Evolutionary conservation across 371 early-diverging fungal species (phyloP), one percentile per base, ranked within the genome.

Genomic region (Cokeromyces recurvatus): DNA sequence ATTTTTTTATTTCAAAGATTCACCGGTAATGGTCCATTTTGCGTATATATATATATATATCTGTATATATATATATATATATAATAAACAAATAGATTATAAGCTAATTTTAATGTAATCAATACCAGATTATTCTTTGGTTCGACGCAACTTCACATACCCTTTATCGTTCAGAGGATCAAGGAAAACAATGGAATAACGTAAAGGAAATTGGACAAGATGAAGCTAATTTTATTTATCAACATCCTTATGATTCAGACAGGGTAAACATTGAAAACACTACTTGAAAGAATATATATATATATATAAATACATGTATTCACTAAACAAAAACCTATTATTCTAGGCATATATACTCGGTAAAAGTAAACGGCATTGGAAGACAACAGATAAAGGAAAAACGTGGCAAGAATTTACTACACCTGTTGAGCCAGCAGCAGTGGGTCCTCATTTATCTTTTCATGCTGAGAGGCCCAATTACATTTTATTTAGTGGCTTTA

Each of bases 1-100:
- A 51, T 67, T 85, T 35, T 77, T 76, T 52, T 84, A 85, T 61
- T 85, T 89, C 53, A 76, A 74, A 38, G 81, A 81, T 53, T 82
- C 84, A 12, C 69, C 80, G 42, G 88, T 87, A 76, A n/a, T n/a
- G 59, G 66, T 16, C 2, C n/a, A 34, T 6, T 34, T 34, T n/a
- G 10, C n/a, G n/a, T n/a, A n/a, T n/a, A n/a, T n/a, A n/a, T n/a
- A n/a, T n/a, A n/a, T n/a, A n/a, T n/a, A n/a, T n/a, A n/a, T n/a
- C n/a, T n/a, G n/a, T n/a, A n/a, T n/a, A n/a, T n/a, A n/a, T n/a
- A n/a, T n/a, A n/a, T n/a, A n/a, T n/a, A 11, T n/a, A 34, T 15
- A 11, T 29, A 29, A 29, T 11, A 29, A 29, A 29, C 11, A 29
- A 29, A 11, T 29, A 11, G 29, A 29, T 29, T 5, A 11, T 11